These are phyloP conservation scores for Ophiocordyceps camponoti-leonardi DNA, from an alignment of 2,329 filamentous ascomycete genomes.

Conservation along the genomic window DNA sequence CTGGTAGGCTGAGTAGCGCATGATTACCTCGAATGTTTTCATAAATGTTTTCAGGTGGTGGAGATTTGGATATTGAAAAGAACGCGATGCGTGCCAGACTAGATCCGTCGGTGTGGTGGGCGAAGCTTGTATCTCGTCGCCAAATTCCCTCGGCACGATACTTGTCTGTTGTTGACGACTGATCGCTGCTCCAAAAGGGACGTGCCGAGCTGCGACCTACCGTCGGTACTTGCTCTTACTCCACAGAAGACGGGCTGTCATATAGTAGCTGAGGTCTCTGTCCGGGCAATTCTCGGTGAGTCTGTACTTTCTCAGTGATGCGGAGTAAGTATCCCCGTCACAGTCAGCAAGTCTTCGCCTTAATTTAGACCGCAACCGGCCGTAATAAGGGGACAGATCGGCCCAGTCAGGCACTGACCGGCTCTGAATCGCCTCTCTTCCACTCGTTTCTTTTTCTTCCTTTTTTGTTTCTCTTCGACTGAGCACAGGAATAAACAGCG, in stretches of 20 bases:
- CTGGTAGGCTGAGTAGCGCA: too few relatives aligned
- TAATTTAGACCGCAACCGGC: neutral
- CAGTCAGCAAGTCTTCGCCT: neutral
- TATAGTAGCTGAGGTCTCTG: neutral
- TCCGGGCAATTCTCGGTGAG: neutral
- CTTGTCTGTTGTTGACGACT: neutral
- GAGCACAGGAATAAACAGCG: neutral
- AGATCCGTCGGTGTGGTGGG: too few relatives aligned
- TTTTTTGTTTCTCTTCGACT: neutral
- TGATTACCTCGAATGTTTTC: too few relatives aligned
- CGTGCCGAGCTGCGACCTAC: neutral
- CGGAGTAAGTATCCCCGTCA: neutral
- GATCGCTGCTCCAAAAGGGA: neutral
- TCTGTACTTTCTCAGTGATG: neutral
- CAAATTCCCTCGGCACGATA: neutral
- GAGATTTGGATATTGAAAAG: too few relatives aligned
- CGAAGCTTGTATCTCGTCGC: neutral
- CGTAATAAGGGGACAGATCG: neutral
- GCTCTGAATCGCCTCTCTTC: neutral
- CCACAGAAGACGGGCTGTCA: neutral
- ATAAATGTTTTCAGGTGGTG: too few relatives aligned
- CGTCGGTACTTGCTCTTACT: neutral
- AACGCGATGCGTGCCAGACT: neutral
- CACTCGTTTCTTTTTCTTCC: neutral
- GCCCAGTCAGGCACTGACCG: neutral